A percentile compares a stretch with the other conserved stretches of the same genome.
These are phyloP conservation scores for Jackrogersella minutella DNA, from an alignment of 495 filamentous ascomycete genomes.

Conservation along the genomic window DNA sequence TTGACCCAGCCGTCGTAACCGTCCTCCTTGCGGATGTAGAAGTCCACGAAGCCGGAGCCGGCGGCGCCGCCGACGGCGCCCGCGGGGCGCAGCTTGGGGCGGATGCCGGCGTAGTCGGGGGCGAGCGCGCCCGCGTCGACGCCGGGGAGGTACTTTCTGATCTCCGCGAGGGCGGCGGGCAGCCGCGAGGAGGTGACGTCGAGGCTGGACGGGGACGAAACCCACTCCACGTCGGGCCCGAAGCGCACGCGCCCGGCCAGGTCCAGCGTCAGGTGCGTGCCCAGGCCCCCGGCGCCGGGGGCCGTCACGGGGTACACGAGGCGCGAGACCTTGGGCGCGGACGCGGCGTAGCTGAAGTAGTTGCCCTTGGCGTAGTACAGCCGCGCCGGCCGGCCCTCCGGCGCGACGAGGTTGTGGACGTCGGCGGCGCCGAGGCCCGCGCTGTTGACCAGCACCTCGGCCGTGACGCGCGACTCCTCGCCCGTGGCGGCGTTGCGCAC, in stretches of 20 bases:
- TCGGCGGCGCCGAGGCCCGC: conserved; percentile 80
- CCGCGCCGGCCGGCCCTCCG: conserved; percentile 60
- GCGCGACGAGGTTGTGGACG: conserved; percentile 85
- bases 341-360: conserved; percentile 85
- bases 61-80: conserved; percentile 63
- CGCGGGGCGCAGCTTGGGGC: conserved; percentile 79
- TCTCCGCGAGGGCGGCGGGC: conserved; percentile 72
- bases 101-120: conserved; percentile 88
- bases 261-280: conserved; percentile 93
- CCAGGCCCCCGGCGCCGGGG: conserved; percentile 82
- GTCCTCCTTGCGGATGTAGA: conserved; percentile 81
- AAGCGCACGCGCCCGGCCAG: conserved; percentile 87
- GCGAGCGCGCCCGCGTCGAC: conserved; percentile 71
- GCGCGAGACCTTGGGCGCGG: conserved; percentile 70
- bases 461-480: conserved; percentile 67
- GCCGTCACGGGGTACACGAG: conserved; percentile 87
- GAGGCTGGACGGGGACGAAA: conserved; percentile 57
- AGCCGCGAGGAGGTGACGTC: conserved; percentile 64
- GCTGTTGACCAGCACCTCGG: conserved; percentile 81
- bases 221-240: conserved; percentile 96
- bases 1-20: conserved; percentile 90
- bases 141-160: conserved; percentile 78
- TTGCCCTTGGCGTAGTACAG: conserved; percentile 92
- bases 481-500: conserved; percentile 54
- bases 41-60: conserved; percentile 79